Evolutionary conservation across 441 rosid genomes (phyloP).

Genomic region (Gossypium schwendimanii): DNA sequence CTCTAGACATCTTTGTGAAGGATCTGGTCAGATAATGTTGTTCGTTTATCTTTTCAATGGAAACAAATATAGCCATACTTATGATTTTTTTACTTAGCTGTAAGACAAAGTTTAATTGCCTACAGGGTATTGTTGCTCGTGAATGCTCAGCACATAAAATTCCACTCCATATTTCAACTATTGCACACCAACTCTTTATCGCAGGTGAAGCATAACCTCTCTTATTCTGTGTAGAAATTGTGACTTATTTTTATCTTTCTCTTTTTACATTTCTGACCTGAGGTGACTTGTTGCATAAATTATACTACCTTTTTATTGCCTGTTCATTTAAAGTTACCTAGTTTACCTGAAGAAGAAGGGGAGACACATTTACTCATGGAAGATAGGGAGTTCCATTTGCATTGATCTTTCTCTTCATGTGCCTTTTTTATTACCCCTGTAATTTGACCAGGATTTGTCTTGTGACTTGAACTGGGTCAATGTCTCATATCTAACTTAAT

Average conservation of each 20-base stretch:
- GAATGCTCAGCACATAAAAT: constrained; percentile 72
- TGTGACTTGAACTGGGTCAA: neutral
- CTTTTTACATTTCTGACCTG: constrained; percentile 4
- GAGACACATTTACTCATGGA: neutral
- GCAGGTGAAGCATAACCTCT: constrained; percentile 44
- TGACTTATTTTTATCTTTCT: neutral
- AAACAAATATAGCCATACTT: neutral
- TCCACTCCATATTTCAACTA: constrained; percentile 79
- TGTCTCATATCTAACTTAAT: neutral
- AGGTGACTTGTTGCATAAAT: constrained; percentile 7
- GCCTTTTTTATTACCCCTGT: neutral
- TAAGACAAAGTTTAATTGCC: constrained; percentile 15
- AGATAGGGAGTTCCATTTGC: neutral
- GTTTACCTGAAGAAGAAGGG: neutral
- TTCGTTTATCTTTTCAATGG: neutral
- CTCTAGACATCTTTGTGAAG: constrained; percentile 96
- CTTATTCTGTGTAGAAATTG: neutral
- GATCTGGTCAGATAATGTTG: constrained; percentile 63
- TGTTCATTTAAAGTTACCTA: neutral
- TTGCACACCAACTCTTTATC: constrained; percentile 75
- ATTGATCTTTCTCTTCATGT: neutral
- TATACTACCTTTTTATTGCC: neutral
- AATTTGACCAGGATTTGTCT: neutral
- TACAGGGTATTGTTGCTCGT: constrained; percentile 78
- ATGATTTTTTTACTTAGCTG: neutral